Conservation (phyloP, 1,139 yeast genomes). For the Hyphopichia buzzinii region DNA sequence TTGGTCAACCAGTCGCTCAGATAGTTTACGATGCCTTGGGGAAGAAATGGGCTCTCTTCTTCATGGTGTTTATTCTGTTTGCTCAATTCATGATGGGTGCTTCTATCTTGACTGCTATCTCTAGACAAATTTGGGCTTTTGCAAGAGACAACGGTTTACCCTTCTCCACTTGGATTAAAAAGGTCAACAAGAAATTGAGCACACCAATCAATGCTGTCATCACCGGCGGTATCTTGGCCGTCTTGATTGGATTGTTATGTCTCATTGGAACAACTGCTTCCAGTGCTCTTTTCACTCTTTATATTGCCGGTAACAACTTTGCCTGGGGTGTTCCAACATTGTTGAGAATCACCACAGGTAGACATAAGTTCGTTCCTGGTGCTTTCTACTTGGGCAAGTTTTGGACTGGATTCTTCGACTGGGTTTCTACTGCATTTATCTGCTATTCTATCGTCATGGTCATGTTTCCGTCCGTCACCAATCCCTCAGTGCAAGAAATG, state of each 20-base stretch:
- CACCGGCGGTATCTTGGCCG: slow-evolving; percentile 42
- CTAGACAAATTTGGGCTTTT: slow-evolving; percentile 17
- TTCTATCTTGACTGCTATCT: slow-evolving; percentile 20
- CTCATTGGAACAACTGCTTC: slow-evolving; percentile 56
- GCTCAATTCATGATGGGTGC: slow-evolving; percentile 27
- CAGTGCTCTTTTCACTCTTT: slow-evolving; percentile 55
- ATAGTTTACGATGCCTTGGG: slow-evolving; percentile 23
- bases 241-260: slow-evolving; percentile 50
- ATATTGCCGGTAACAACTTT: slow-evolving; percentile 59
- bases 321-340: slow-evolving; percentile 61
- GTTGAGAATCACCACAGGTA: slow-evolving; percentile 45
- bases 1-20: slow-evolving; percentile 25
- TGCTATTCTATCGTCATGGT: slow-evolving; percentile 43
- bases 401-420: slow-evolving; percentile 42
- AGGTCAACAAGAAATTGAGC: slow-evolving; percentile 44
- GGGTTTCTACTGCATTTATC: slow-evolving; percentile 33
- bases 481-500: slow-evolving; percentile 44
- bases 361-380: slow-evolving; percentile 54
- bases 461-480: slow-evolving; percentile 42
- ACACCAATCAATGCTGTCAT: slow-evolving; percentile 58
- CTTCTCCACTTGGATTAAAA: slow-evolving; percentile 42
- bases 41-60: slow-evolving; percentile 21
- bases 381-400: slow-evolving; percentile 53
- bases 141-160: slow-evolving; percentile 20
- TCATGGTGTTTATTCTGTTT: slow-evolving; percentile 21